Percentiles rank a stretch among this genome's conserved stretches.
These are phyloP conservation scores for Grosmannia huntii DNA, from an alignment of 2,329 filamentous ascomycete genomes.

Conservation along the genomic window DNA sequence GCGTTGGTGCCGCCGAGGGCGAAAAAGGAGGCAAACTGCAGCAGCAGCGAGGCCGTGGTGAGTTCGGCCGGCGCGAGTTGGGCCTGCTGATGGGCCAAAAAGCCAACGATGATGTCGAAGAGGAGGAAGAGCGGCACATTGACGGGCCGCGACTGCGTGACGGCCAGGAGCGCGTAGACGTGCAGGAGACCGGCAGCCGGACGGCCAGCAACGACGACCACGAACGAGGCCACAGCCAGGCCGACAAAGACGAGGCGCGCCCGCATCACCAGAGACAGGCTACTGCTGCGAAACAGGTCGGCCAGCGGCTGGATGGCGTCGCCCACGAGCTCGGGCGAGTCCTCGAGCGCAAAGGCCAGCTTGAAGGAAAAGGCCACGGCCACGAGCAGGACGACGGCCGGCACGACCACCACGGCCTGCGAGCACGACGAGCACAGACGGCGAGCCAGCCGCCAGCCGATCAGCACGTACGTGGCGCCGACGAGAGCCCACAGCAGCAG, in stretches of 20 bases:
- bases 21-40: slow-evolving; percentile 79
- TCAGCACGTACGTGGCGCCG: slow-evolving; percentile 52
- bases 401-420: slow-evolving; percentile 24
- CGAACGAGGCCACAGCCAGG: slow-evolving; percentile 24
- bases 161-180: slow-evolving; percentile 62
- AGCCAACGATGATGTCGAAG: slow-evolving; percentile 47
- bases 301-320: slow-evolving; percentile 26
- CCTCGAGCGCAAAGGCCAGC: slow-evolving; percentile 72
- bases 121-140: slow-evolving; percentile 79
- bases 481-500: slow-evolving; percentile 63
- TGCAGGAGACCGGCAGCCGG: slow-evolving; percentile 41
- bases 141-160: slow-evolving; percentile 74
- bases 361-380: slow-evolving; percentile 68
- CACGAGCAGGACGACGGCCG: slow-evolving; percentile 21
- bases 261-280: slow-evolving; percentile 29
- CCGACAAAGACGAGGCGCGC: slow-evolving; percentile 39
- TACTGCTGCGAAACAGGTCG: slow-evolving; percentile 23
- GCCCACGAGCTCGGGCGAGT: slow-evolving; percentile 70
- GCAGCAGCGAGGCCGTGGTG: slow-evolving; percentile 57
- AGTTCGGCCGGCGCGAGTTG: slow-evolving; percentile 43
- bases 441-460: slow-evolving; percentile 32
- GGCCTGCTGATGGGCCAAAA: slow-evolving; percentile 21
- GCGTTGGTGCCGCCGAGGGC: slow-evolving; percentile 84
- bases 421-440: slow-evolving; percentile 16
- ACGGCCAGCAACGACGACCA: slow-evolving; percentile 18